phyloP scores from a whole-genome alignment of 176 grass and related monocot genomes.

The Cenchrus purpureus region DNA sequence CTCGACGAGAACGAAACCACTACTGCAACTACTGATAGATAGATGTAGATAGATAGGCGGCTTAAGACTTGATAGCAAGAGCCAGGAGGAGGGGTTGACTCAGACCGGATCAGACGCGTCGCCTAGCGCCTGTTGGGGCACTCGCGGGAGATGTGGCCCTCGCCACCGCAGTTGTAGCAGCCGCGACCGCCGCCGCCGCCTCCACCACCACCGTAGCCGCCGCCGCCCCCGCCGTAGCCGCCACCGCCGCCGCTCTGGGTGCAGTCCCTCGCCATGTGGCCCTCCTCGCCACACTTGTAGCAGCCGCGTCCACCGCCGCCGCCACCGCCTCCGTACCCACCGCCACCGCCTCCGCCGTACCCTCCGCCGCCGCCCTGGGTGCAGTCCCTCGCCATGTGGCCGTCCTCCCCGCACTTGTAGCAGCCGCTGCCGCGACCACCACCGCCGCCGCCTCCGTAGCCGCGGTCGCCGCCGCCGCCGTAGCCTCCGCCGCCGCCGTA shows the following conservation, averaged over 20 bases:
- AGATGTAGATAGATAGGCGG: background rate
- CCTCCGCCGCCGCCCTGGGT: background rate
- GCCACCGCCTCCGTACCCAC: background rate
- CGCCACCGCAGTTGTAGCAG: conserved; percentile 7
- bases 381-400: background rate
- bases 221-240: background rate
- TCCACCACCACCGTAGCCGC: background rate
- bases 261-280: background rate
- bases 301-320: background rate
- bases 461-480: background rate
- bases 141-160: conserved; percentile 25
- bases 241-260: background rate
- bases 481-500: background rate
- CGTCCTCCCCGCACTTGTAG: conserved; percentile 12
- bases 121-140: conserved; percentile 6
- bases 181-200: background rate
- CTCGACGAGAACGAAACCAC: background rate
- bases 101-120: background rate
- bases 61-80: background rate
- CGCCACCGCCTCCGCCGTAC: background rate
- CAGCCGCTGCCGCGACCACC: background rate
- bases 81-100: background rate
- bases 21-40: background rate
- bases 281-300: conserved; percentile 25
- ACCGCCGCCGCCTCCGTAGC: background rate